These are phyloP conservation scores for Gnomoniopsis sp. DNA, from an alignment of 2,329 filamentous ascomycete genomes.

Conservation along the genomic window DNA sequence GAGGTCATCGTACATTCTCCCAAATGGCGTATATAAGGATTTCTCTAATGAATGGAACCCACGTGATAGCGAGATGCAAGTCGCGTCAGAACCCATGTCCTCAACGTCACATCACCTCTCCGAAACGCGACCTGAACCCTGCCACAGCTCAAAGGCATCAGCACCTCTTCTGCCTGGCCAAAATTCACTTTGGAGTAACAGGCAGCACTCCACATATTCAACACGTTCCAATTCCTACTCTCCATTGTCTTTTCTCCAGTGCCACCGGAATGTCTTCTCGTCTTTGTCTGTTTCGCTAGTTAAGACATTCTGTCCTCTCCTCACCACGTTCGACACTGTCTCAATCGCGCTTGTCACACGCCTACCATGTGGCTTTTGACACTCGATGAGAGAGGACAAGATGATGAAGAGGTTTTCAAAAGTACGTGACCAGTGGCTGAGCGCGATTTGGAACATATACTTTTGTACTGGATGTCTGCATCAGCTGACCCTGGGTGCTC, in stretches of 20 bases:
- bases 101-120: neutral
- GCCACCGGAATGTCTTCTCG: neutral
- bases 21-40: neutral
- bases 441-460: neutral
- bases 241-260: neutral
- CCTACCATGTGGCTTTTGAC: constrained; percentile 62
- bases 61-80: constrained; percentile 13
- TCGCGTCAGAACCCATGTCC: neutral
- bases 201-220: neutral
- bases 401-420: constrained; percentile 44
- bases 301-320: neutral
- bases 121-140: neutral
- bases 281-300: neutral
- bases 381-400: constrained; percentile 34
- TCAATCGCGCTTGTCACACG: neutral
- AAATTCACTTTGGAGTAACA: neutral
- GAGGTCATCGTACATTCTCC: neutral
- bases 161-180: neutral
- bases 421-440: constrained; percentile 28
- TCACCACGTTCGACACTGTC: neutral
- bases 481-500: constrained; percentile 9
- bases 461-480: neutral
- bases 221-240: neutral
- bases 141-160: neutral
- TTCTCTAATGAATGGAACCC: neutral